phyloP scores from a whole-genome alignment of 2,329 filamentous ascomycete species.

The Sporothrix variecibatus region DNA sequence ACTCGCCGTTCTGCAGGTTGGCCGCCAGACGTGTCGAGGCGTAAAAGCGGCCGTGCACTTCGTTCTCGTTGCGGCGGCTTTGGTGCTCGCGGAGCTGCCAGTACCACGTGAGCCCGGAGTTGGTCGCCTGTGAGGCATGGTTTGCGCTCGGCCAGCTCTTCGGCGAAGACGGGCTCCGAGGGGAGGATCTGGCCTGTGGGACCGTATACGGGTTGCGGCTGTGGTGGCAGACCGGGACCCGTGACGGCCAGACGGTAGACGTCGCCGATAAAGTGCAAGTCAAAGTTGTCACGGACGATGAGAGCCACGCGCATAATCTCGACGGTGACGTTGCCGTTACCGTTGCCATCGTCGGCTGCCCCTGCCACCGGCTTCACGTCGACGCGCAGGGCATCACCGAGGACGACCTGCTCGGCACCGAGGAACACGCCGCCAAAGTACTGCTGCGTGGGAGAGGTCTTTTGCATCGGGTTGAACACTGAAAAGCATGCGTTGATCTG shows the following conservation, averaged over 20 bases:
- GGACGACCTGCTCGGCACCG: slow-evolving; percentile 41
- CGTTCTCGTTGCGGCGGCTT: slow-evolving; percentile 42
- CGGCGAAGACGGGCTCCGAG: slow-evolving; percentile 33
- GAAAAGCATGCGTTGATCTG: slow-evolving; percentile 42
- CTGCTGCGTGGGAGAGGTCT: slow-evolving; percentile 30
- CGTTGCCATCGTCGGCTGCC: slow-evolving; percentile 67
- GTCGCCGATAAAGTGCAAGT: slow-evolving; percentile 36
- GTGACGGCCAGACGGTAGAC: slow-evolving; percentile 35
- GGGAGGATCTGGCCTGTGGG: slow-evolving; percentile 24
- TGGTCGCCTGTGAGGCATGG: not conserved
- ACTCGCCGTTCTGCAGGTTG: slow-evolving; percentile 42
- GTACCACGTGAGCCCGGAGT: slow-evolving; percentile 32
- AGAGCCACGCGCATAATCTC: slow-evolving; percentile 37
- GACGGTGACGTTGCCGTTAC: slow-evolving; percentile 63
- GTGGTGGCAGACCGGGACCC: not conserved
- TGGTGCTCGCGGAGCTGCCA: slow-evolving; percentile 38
- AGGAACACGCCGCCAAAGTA: slow-evolving; percentile 40
- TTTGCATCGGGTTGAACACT: slow-evolving; percentile 36
- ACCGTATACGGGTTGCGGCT: slow-evolving; percentile 10
- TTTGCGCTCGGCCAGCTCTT: slow-evolving; percentile 35
- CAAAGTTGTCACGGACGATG: slow-evolving; percentile 32
- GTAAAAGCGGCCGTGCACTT: slow-evolving; percentile 60
- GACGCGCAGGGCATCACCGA: slow-evolving; percentile 41
- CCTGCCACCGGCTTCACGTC: slow-evolving; percentile 24
- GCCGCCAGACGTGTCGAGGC: slow-evolving; percentile 55